Evolutionary conservation across 192 early-diverging fungal species (phyloP), one percentile per base, ranked within the genome.

Genomic region (Coemansia sp.): DNA sequence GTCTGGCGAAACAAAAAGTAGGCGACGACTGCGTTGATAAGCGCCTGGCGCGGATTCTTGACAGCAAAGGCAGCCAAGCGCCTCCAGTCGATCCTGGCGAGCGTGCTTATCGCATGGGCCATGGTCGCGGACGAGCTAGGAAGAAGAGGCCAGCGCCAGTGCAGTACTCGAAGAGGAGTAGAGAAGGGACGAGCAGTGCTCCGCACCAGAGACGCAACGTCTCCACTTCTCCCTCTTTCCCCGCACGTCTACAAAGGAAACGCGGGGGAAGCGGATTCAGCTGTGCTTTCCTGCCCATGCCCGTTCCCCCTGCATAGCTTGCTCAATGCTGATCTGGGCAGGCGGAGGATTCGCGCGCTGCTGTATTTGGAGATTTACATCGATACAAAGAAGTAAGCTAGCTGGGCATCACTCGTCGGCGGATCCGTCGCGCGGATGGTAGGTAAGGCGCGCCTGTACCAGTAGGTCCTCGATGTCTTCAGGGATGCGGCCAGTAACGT

Each of bases 401-500:
- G n/a, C n/a, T n/a, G n/a, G n/a, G n/a, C 13, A 17, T 35, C 51
- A 75, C 26, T 77, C 75, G 32, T 77, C 65, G 8, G 63, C 74
- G 19, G 48, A 61, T 16, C 81, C 78, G 64, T 88, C 85, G 46
- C 86, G 76, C 38, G 84, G 78, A 50, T 82, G 75, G 48, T 86
- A 86, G 7, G 69, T 73, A 44, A 87, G 74, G 20, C 88, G 86
- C 28, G 76, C 67, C 56, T 76, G 67, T 17, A 85, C 78, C 38
- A 90, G 61, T 35, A 70, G 74, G 45, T 88, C 85, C 40, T 86
- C 85, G 29, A 86, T 72, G 42, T 86, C 85, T 36, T 85, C 85
- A 5, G 86, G 85, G 20, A 91, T 57, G 18, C 79, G 75, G 10
- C 88, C 88, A 27, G 76, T 57, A 26, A 91, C 84, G 39, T 80